Evolutionary conservation across 2,329 filamentous ascomycete genomes (phyloP).

Genomic region (Trichoderma asperellum): DNA sequence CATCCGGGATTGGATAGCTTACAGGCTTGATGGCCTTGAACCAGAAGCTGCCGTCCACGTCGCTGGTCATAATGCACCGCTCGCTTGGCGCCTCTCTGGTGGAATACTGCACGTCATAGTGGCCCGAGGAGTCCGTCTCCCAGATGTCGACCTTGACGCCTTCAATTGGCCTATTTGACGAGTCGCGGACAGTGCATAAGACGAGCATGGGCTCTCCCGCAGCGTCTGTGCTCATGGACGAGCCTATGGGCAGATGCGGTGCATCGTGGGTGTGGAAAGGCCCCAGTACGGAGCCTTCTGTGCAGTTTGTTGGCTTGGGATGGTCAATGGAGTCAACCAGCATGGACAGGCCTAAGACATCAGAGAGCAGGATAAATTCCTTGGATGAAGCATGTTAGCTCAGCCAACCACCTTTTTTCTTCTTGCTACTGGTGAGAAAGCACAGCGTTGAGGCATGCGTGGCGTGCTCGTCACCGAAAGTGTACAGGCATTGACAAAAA

Average conservation of each 20-base stretch:
- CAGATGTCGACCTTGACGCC: constrained; percentile 74
- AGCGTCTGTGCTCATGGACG: constrained; percentile 64
- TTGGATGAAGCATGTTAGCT: constrained; percentile 35
- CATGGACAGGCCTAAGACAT: constrained; percentile 73
- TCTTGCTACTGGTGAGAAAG: background rate
- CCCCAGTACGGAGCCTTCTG: constrained; percentile 77
- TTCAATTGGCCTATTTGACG: constrained; percentile 59
- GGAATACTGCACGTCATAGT: constrained; percentile 75
- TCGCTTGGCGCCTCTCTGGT: constrained; percentile 51
- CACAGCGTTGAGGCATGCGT: background rate
- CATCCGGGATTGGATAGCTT: constrained; percentile 81
- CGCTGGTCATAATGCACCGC: constrained; percentile 38
- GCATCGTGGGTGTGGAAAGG: constrained; percentile 82
- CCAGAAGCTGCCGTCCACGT: constrained; percentile 58
- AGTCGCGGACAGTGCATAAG: constrained; percentile 68
- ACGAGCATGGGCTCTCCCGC: constrained; percentile 69
- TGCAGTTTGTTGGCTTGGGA: constrained; percentile 68
- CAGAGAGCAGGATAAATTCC: constrained; percentile 78
- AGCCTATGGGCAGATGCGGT: constrained; percentile 54
- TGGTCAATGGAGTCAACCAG: constrained; percentile 78
- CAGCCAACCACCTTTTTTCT: background rate
- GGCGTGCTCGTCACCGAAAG: background rate
- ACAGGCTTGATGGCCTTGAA: constrained; percentile 85
- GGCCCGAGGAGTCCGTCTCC: constrained; percentile 75
- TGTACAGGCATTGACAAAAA: background rate